These are phyloP conservation scores for Boletus barrowsii DNA, from an alignment of 768 basidiomycete species.

Conservation along the genomic window DNA sequence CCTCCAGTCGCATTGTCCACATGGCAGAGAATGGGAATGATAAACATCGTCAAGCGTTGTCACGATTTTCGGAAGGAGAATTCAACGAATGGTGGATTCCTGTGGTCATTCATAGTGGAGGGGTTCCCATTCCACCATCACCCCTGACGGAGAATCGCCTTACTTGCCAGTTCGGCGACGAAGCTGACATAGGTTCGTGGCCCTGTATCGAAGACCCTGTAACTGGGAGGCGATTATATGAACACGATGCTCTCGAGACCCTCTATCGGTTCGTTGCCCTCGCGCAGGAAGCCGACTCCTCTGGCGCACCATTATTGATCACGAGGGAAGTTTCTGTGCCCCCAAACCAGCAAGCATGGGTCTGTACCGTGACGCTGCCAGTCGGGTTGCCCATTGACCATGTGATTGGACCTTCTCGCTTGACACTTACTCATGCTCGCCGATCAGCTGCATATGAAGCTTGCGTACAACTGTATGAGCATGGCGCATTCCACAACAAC, in stretches of 20 bases:
- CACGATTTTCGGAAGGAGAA: conserved; percentile 39
- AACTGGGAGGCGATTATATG: conserved; percentile 56
- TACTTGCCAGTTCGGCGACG: conserved; percentile 48
- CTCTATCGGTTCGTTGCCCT: conserved; percentile 50
- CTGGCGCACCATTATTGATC: conserved; percentile 18
- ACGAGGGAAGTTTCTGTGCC: conserved; percentile 23
- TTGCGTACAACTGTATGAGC: conserved; percentile 48
- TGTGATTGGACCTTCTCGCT: conserved; percentile 44
- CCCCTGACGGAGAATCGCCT: conserved; percentile 39
- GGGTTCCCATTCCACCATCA: conserved; percentile 42
- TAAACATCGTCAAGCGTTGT: conserved; percentile 51
- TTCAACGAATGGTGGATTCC: conserved; percentile 52
- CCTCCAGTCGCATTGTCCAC: conserved; percentile 54
- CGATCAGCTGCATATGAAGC: conserved; percentile 56
- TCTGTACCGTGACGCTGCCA: conserved; percentile 50
- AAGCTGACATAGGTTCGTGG: conserved; percentile 25
- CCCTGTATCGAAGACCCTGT: conserved; percentile 57
- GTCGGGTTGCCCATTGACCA: conserved; percentile 39
- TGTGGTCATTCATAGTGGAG: conserved; percentile 34
- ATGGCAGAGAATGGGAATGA: conserved; percentile 62
- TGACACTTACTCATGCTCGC: conserved; percentile 51
- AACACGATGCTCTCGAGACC: conserved; percentile 53
- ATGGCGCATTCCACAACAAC: conserved; percentile 50
- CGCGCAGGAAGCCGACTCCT: conserved; percentile 9
- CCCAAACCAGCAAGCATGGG: conserved; percentile 26